Evolutionary conservation across 208 protist species (phyloP).

Genomic region (Wallacemonas rigidus): DNA sequence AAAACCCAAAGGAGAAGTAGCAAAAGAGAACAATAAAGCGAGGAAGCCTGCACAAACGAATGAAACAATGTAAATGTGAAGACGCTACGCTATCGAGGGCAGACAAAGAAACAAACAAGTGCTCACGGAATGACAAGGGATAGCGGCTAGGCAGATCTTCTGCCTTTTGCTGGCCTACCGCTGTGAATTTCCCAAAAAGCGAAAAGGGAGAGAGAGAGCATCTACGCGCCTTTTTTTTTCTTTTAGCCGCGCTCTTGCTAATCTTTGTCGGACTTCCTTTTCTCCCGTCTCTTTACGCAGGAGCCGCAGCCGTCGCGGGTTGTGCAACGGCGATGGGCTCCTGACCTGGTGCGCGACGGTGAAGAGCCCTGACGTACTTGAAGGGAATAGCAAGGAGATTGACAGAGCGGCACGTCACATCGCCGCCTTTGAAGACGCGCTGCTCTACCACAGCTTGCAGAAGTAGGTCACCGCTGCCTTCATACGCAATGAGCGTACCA

Average conservation of each 20-base stretch:
- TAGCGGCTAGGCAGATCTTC: no score
- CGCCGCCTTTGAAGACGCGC: constrained; percentile 67
- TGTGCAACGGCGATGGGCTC: constrained; percentile 29
- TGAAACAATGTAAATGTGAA: background rate
- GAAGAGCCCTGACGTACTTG: constrained; percentile 62
- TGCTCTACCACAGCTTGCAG: constrained; percentile 68
- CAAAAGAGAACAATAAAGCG: background rate
- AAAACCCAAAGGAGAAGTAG: background rate
- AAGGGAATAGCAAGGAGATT: constrained; percentile 75
- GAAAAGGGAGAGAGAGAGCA: no score
- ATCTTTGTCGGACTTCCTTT: constrained; percentile 14
- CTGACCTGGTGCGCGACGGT: constrained; percentile 50
- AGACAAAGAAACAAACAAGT: constrained; percentile 11
- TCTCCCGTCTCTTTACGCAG: background rate
- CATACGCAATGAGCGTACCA: constrained; percentile 69
- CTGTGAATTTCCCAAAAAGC: no score
- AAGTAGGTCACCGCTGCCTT: constrained; percentile 77
- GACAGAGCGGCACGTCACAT: constrained; percentile 43
- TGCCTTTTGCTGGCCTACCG: no score
- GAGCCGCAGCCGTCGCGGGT: constrained; percentile 14
- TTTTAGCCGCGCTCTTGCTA: background rate
- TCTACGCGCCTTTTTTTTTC: background rate
- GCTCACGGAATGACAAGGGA: background rate
- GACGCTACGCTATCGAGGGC: background rate
- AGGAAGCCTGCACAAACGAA: background rate